Evolutionary conservation across 2,329 filamentous ascomycete genomes (phyloP).

Genomic region (Phaeoacremonium minimum): DNA sequence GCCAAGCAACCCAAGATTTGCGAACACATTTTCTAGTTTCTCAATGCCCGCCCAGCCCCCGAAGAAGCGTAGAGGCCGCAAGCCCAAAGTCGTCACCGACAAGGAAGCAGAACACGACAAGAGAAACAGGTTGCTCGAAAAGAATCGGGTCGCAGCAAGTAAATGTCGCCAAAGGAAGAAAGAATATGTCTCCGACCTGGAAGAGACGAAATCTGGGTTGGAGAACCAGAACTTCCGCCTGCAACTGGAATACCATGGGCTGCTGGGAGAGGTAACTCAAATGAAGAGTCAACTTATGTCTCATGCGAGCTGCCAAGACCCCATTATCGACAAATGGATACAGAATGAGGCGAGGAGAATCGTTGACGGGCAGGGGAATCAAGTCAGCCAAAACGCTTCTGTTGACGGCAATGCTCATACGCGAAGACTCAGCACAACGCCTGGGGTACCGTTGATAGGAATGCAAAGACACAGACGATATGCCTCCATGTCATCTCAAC

Average conservation of each 20-base stretch:
- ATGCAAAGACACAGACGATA: too few relatives aligned
- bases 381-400: too few relatives aligned
- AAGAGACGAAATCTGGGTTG: constrained; percentile 37
- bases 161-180: constrained; percentile 70
- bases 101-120: constrained; percentile 30
- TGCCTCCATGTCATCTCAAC: too few relatives aligned
- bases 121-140: constrained; percentile 57
- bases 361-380: constrained; percentile 20
- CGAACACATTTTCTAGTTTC: constrained; percentile 12
- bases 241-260: constrained; percentile 33
- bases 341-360: constrained; percentile 46
- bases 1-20: constrained; percentile 6
- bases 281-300: constrained; percentile 48
- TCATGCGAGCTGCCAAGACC: constrained; percentile 47
- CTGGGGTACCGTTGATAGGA: too few relatives aligned
- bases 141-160: constrained; percentile 68
- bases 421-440: too few relatives aligned
- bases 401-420: too few relatives aligned
- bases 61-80: constrained; percentile 19
- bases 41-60: constrained; percentile 14
- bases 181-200: constrained; percentile 44
- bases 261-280: constrained; percentile 38
- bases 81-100: constrained; percentile 11
- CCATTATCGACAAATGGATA: constrained; percentile 50
- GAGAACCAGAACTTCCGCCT: constrained; percentile 39